These are phyloP conservation scores for Aspergillus sp. DNA, from an alignment of 2,329 filamentous ascomycete species.

Conservation along the genomic window DNA sequence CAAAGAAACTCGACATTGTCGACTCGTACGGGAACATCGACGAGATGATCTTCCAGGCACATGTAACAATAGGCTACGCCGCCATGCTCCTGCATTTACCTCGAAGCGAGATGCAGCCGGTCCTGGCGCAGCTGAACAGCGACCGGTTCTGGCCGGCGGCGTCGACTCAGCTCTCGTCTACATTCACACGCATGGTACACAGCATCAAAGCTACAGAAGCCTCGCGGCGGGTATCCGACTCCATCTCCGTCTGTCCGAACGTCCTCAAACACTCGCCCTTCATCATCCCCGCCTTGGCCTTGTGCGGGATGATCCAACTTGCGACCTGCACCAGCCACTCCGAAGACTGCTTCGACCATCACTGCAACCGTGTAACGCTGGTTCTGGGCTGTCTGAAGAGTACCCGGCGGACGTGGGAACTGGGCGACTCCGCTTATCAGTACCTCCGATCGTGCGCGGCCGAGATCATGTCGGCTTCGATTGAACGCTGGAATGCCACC, in stretches of 20 bases:
- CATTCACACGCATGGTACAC: constrained; percentile 33
- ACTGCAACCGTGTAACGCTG: constrained; percentile 36
- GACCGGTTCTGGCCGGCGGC: constrained; percentile 26
- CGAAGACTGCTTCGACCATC: constrained; percentile 38
- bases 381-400: constrained; percentile 35
- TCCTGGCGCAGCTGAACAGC: constrained; percentile 21
- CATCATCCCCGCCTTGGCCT: constrained; percentile 25
- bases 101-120: constrained; percentile 62
- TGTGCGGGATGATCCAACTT: constrained; percentile 36
- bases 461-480: constrained; percentile 27
- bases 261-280: constrained; percentile 33
- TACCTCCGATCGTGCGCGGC: constrained; percentile 27
- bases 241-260: constrained; percentile 32
- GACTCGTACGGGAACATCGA: constrained; percentile 70
- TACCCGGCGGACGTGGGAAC: constrained; percentile 28
- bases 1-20: constrained; percentile 66
- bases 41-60: constrained; percentile 52
- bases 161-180: constrained; percentile 27
- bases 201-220: constrained; percentile 37
- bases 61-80: constrained; percentile 41
- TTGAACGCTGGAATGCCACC: constrained; percentile 27
- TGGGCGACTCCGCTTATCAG: constrained; percentile 29
- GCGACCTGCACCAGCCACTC: constrained; percentile 33
- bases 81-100: constrained; percentile 74
- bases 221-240: constrained; percentile 31